These are phyloP conservation scores for Scutellaria baicalensis DNA, from an alignment of 257 asterid species.

Conservation along the genomic window DNA sequence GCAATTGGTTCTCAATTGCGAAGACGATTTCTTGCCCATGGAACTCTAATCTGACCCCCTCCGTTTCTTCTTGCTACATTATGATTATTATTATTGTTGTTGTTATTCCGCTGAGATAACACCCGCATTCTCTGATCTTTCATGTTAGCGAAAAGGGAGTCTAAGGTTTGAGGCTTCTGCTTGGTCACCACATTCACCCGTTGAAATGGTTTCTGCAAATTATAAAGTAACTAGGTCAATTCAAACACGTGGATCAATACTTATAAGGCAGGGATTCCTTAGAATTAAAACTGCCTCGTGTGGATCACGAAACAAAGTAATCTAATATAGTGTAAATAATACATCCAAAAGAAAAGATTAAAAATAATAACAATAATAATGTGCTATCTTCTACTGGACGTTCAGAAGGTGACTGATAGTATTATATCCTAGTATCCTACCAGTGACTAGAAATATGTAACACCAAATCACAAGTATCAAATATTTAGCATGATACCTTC, in stretches of 20 bases:
- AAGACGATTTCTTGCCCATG: slow-evolving; percentile 65
- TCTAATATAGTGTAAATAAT: not conserved
- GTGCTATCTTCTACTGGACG: not conserved
- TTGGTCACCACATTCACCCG: slow-evolving; percentile 27
- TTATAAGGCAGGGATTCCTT: not conserved
- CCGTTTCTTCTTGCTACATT: slow-evolving; percentile 39
- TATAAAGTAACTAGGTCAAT: not conserved
- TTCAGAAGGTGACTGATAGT: not conserved
- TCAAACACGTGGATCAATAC: not conserved
- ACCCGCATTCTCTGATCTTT: slow-evolving; percentile 67
- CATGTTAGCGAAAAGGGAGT: slow-evolving; percentile 87
- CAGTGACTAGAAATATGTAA: not conserved
- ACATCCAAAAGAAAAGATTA: not conserved
- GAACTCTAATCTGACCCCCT: slow-evolving; percentile 41
- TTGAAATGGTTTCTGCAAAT: slow-evolving; percentile 42
- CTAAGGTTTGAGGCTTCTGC: slow-evolving; percentile 72
- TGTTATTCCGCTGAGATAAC: slow-evolving; percentile 34
- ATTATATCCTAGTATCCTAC: not conserved
- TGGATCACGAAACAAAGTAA: not conserved
- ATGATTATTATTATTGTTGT: slow-evolving; percentile 3
- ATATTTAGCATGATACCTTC: slow-evolving; percentile 38
- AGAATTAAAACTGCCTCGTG: not conserved
- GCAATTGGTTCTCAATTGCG: slow-evolving; percentile 25
- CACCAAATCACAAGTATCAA: not conserved
- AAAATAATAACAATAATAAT: not conserved